Evolutionary conservation across 2,329 filamentous ascomycete genomes (phyloP).

Genomic region (Tolypocladium paradoxum): DNA sequence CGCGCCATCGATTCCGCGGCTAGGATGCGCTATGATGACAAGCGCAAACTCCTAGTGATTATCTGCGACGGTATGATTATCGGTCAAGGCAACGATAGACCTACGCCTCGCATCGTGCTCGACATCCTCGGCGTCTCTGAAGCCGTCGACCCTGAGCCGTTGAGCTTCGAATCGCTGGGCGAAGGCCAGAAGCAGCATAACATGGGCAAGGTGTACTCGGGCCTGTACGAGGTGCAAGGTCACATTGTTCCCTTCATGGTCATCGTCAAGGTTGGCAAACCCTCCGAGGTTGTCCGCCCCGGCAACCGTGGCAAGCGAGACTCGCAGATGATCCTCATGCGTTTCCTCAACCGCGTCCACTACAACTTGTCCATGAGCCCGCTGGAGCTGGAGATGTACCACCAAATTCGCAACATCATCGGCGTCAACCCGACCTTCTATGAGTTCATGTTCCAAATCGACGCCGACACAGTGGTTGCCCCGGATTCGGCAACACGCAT

Average conservation of each 20-base stretch:
- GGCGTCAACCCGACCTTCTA: conserved; percentile 98
- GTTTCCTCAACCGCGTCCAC: conserved; percentile 97
- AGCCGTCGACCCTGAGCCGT: conserved; percentile 83
- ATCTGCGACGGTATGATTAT: conserved; percentile 99
- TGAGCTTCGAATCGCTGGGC: conserved; percentile 93
- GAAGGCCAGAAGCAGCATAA: conserved; percentile 97
- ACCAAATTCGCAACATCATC: conserved; percentile 97
- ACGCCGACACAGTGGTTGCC: conserved; percentile 91
- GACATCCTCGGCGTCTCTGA: conserved; percentile 95
- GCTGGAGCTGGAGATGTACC: conserved; percentile 94
- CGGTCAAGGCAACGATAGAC: conserved; percentile 91
- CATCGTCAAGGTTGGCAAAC: conserved; percentile 94
- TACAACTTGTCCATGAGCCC: conserved; percentile 96
- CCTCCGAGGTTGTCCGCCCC: conserved; percentile 86
- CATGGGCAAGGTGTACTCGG: conserved; percentile 98
- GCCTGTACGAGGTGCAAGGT: conserved; percentile 92
- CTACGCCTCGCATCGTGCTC: conserved; percentile 89
- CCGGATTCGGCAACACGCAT: conserved; percentile 85
- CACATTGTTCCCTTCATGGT: conserved; percentile 98
- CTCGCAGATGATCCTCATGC: conserved; percentile 97
- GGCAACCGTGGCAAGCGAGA: conserved; percentile 99
- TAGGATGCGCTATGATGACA: conserved; percentile 94
- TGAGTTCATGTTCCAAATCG: conserved; percentile 92
- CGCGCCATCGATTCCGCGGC: conserved; percentile 95
- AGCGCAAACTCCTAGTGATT: conserved; percentile 87